Percentiles rank a stretch among this genome's conserved stretches.
phyloP scores from a whole-genome alignment of 768 basidiomycete species.

The Cubamyces sp. region DNA sequence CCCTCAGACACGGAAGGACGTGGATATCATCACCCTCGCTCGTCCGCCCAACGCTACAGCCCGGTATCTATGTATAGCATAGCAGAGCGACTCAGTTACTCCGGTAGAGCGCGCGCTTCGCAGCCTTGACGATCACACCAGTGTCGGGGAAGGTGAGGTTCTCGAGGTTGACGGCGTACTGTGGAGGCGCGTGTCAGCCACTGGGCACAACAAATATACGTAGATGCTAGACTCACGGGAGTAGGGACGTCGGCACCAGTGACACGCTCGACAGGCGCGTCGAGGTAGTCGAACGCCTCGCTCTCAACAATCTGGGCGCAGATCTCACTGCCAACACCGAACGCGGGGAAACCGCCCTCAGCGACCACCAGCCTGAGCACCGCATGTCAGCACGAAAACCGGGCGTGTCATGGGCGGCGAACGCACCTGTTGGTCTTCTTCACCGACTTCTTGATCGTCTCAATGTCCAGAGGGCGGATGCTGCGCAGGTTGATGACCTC shows the following conservation, averaged over 20 bases:
- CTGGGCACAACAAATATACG: slow-evolving; percentile 12
- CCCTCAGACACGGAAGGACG: slow-evolving; percentile 8
- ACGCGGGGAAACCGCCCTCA: slow-evolving; percentile 98
- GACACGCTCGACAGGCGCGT: slow-evolving; percentile 96
- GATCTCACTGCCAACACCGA: slow-evolving; percentile 98
- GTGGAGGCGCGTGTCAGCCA: slow-evolving; percentile 14
- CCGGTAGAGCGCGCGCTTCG: slow-evolving; percentile 90
- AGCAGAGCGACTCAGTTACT: slow-evolving; percentile 59
- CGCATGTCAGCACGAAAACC: background rate
- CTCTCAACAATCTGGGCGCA: slow-evolving; percentile 97
- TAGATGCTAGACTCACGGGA: slow-evolving; percentile 62
- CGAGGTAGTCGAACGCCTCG: slow-evolving; percentile 97
- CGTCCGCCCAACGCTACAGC: slow-evolving; percentile 10
- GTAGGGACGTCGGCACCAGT: slow-evolving; percentile 98
- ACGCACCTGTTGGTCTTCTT: slow-evolving; percentile 97
- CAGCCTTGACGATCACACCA: slow-evolving; percentile 88
- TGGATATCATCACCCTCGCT: slow-evolving; percentile 13
- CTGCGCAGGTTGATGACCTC: slow-evolving; percentile 97
- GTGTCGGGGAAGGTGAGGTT: slow-evolving; percentile 93
- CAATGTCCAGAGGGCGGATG: slow-evolving; percentile 96
- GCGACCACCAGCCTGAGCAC: slow-evolving; percentile 80
- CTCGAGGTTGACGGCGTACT: slow-evolving; percentile 94
- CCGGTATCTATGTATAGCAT: slow-evolving; percentile 3
- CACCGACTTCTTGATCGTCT: slow-evolving; percentile 94
- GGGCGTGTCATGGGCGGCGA: background rate